Evolutionary conservation across 2,329 filamentous ascomycete genomes (phyloP), one percentile per base, ranked within the genome.

Genomic region (Scedosporium apiospermum): DNA sequence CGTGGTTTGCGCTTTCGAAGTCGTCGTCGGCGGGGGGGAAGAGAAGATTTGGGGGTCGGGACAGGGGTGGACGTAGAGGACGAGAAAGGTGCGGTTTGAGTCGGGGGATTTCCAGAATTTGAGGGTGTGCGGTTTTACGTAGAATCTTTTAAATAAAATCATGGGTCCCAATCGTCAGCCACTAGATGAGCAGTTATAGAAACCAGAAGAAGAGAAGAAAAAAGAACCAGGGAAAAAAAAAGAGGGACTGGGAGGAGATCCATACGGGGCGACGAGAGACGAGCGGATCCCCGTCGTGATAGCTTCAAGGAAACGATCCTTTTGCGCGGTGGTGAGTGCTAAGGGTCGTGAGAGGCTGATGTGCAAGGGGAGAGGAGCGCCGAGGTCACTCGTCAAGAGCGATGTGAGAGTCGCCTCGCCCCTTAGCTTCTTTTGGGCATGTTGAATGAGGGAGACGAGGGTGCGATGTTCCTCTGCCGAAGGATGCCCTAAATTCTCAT

Each of bases 341-440:
- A 98, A 77, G 0, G 95, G 89, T 5, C 91, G 83, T 6, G 95
- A 98, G 6, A 99, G 82, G 67, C 92, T 96, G 69, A 99, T 87
- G 74, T 99, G 95, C 57, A 99, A 80, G 3, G 93, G 93, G 59
- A 91, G 78, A 4, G 89, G 87, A 5, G 87, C 86, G 63, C 86
- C 89, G 0, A 97, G 82, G 64, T 95, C 89, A 65, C 88, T 96
- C 51, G 82, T 84, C 5, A 98, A 77, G 64, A 95, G 85, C 65
- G 83, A 88, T 65, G 87, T 81, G 18, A 95, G 77, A 61, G 76
- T 68, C n/a, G 72, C 67, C 7, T 27, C 38, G 53, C 68, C 64
- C 18, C 69, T 68, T 6, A 78, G 68, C 9, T 69, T 71, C 2
- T 62, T 65, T 61, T 73, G 70, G 2, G 81, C 73, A 6, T 67